A percentile compares a stretch with the other conserved stretches of the same genome.
Conservation (phyloP, 768 basidiomycete species). For the Artomyces pyxidatus region DNA sequence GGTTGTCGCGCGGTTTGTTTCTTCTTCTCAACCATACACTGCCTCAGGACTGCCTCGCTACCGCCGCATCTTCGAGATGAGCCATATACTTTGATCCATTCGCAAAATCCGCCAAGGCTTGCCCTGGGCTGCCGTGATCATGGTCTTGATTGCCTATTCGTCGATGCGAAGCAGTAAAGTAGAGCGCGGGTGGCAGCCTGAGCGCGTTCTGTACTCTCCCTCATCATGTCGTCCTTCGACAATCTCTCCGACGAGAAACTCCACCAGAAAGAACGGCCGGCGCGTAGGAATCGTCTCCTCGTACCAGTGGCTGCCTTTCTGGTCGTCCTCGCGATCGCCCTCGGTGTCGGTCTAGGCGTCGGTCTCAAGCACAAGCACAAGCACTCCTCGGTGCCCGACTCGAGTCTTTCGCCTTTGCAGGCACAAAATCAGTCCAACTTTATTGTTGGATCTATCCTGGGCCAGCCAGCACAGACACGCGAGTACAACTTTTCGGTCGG, state of each 20-base stretch:
- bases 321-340: conserved; percentile 18
- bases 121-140: too few relatives aligned
- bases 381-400: neutral
- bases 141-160: too few relatives aligned
- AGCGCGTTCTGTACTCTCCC: neutral
- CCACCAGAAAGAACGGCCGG: neutral
- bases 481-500: conserved; percentile 35
- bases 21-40: too few relatives aligned
- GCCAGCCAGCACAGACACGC: conserved; percentile 30
- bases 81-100: too few relatives aligned
- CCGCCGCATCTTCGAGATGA: too few relatives aligned
- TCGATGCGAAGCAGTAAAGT: too few relatives aligned
- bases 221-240: neutral
- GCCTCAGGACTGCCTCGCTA: too few relatives aligned
- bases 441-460: conserved; percentile 8
- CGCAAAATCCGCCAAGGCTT: too few relatives aligned
- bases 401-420: neutral
- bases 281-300: too few relatives aligned
- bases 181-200: too few relatives aligned
- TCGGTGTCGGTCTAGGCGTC: conserved; percentile 21
- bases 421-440: conserved; percentile 10
- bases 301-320: conserved; percentile 2
- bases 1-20: too few relatives aligned
- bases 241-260: neutral
- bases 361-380: conserved; percentile 8